Evolutionary conservation across 2,329 filamentous ascomycete species (phyloP).

Genomic region (Neonectria magnoliae): DNA sequence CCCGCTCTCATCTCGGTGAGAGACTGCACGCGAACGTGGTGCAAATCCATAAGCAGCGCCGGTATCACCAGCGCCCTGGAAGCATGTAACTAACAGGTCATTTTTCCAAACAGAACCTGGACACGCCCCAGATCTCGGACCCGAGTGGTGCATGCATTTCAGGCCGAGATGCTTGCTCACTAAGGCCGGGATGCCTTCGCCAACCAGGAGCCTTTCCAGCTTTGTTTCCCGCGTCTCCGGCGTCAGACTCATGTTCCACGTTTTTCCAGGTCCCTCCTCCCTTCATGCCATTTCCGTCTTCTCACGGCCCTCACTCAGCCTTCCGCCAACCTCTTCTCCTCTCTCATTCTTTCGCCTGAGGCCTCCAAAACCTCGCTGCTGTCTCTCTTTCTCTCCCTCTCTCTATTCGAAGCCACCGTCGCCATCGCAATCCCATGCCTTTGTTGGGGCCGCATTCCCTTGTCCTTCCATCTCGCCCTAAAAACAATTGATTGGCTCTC

Average conservation of each 20-base stretch:
- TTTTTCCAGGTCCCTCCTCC: background rate
- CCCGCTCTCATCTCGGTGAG: background rate
- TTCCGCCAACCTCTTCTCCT: background rate
- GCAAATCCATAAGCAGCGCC: background rate
- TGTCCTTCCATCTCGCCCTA: background rate
- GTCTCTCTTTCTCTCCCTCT: too few relatives aligned
- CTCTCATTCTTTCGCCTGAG: background rate
- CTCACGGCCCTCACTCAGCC: background rate
- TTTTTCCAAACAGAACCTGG: background rate
- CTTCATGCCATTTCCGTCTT: background rate
- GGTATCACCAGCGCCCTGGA: background rate
- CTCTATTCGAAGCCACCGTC: too few relatives aligned
- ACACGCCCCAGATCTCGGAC: background rate
- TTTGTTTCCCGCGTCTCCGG: too few relatives aligned
- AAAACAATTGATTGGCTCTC: background rate
- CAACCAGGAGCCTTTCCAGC: background rate
- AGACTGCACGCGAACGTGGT: background rate
- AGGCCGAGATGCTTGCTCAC: background rate
- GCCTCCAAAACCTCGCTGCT: background rate
- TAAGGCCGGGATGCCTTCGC: background rate
- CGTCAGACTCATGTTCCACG: background rate
- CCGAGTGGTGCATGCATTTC: background rate
- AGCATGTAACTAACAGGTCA: background rate
- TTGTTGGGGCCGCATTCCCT: background rate
- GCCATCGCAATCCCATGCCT: too few relatives aligned